Percentiles rank a stretch among this genome's conserved stretches.
Conservation (phyloP, 768 basidiomycete species). For the Xerocomellus chrysenteron region DNA sequence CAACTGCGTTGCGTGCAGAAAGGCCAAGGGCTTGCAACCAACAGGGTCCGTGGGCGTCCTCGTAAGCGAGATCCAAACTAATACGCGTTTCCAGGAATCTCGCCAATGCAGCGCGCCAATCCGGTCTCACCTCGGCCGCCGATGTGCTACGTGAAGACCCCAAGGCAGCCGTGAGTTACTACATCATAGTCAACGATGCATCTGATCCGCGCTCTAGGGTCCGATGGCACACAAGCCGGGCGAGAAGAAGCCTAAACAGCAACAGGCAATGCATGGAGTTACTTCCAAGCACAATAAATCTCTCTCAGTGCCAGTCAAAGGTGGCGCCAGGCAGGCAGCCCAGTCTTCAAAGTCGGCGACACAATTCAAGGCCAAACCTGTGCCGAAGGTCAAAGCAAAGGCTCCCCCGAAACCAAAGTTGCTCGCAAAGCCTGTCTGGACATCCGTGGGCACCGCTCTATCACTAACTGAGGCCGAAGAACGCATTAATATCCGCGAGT, state of each 20-base stretch:
- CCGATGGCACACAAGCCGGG: conserved; percentile 27
- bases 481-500: conserved; percentile 75
- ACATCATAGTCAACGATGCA: background rate
- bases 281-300: conserved; percentile 8
- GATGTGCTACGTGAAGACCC: conserved; percentile 36
- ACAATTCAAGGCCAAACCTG: conserved; percentile 16
- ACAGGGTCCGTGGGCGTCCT: conserved; percentile 47
- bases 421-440: conserved; percentile 56
- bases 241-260: conserved; percentile 19
- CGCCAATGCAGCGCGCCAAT: conserved; percentile 35
- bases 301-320: conserved; percentile 10
- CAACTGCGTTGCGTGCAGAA: conserved; percentile 66
- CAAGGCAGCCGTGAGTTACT: conserved; percentile 29
- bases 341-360: conserved; percentile 10
- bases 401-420: conserved; percentile 34
- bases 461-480: conserved; percentile 49
- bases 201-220: conserved; percentile 23
- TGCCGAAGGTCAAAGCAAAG: conserved; percentile 24
- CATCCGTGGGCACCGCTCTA: conserved; percentile 42
- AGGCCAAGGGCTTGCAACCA: conserved; percentile 57
- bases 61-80: conserved; percentile 2
- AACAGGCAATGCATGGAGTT: conserved; percentile 1
- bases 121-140: conserved; percentile 39
- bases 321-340: conserved; percentile 3
- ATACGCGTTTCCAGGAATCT: conserved; percentile 36